Conservation (phyloP, 164 flowering plant genomes). For the Taxillus chinensis region DNA sequence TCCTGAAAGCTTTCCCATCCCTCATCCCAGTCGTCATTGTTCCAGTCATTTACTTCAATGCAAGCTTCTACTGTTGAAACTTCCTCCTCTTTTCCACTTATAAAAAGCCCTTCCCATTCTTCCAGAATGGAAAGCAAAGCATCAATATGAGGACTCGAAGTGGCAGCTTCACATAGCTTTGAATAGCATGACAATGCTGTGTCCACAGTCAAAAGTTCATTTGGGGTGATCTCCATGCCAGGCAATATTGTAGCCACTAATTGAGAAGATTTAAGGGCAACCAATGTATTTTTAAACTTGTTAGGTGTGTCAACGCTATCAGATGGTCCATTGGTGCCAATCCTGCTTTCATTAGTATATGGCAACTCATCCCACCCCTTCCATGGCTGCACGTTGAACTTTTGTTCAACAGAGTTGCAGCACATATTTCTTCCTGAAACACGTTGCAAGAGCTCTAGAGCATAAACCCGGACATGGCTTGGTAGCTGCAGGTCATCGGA, state of each 20-base stretch:
- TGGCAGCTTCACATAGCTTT: slow-evolving; percentile 36
- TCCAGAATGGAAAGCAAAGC: slow-evolving; percentile 45
- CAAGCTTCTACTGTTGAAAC: slow-evolving; percentile 21
- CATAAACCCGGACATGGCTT: slow-evolving; percentile 57
- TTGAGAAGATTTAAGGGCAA: slow-evolving; percentile 82
- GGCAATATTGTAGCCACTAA: slow-evolving; percentile 56
- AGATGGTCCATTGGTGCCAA: slow-evolving; percentile 16
- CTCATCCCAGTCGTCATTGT: slow-evolving; percentile 76
- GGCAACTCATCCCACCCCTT: slow-evolving; percentile 68
- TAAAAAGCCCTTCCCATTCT: slow-evolving; percentile 82
- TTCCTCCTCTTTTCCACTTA: slow-evolving; percentile 16
- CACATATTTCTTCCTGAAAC: slow-evolving; percentile 40
- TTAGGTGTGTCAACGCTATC: slow-evolving; percentile 34
- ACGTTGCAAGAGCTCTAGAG: slow-evolving; percentile 71
- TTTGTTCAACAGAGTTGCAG: slow-evolving; percentile 30
- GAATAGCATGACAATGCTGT: slow-evolving; percentile 64
- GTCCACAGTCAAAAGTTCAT: slow-evolving; percentile 51
- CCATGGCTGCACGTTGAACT: slow-evolving; percentile 57
- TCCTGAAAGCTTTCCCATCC: slow-evolving; percentile 96
- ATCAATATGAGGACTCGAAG: slow-evolving; percentile 32
- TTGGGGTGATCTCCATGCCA: slow-evolving; percentile 46
- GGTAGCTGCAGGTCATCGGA: slow-evolving; percentile 66
- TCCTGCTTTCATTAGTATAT: slow-evolving; percentile 17
- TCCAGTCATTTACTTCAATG: slow-evolving; percentile 52
- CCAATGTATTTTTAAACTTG: slow-evolving; percentile 57